Conservation (phyloP, 2,329 filamentous ascomycete species). For the Triangularia setosa region DNA sequence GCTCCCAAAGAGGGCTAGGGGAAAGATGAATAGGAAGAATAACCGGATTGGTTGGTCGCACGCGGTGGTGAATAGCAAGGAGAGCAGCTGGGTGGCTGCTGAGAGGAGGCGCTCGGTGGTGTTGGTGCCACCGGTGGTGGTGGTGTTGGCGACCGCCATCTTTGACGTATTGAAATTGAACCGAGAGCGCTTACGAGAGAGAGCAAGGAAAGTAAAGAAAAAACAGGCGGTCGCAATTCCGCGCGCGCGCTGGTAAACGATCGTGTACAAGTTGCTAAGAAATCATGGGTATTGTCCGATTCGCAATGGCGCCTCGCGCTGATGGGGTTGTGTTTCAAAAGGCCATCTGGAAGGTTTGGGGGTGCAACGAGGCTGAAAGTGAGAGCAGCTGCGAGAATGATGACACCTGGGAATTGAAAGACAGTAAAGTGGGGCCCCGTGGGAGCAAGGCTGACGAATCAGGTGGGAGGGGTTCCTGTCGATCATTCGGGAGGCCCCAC, state of each 20-base stretch:
- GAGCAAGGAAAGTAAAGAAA: slow-evolving; percentile 1
- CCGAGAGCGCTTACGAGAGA: not conserved
- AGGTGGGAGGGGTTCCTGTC: slow-evolving; percentile 8
- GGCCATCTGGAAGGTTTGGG: slow-evolving; percentile 4
- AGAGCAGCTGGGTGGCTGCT: slow-evolving; percentile 34
- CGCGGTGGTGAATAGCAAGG: slow-evolving; percentile 34
- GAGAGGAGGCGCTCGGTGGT: slow-evolving; percentile 24
- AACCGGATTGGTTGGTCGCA: slow-evolving; percentile 39
- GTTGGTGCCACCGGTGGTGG: not conserved
- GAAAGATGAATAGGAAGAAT: slow-evolving; percentile 35
- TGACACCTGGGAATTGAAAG: not conserved
- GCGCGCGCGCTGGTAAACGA: slow-evolving; percentile 6
- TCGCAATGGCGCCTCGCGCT: not conserved
- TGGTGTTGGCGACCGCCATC: slow-evolving; percentile 9
- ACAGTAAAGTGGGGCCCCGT: slow-evolving; percentile 4
- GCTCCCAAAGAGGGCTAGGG: slow-evolving; percentile 34
- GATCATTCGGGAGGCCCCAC: slow-evolving; percentile 2
- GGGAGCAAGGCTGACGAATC: slow-evolving; percentile 24
- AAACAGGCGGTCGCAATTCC: slow-evolving; percentile 3
- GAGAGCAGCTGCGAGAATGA: not conserved
- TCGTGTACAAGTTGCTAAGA: not conserved
- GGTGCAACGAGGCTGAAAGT: slow-evolving; percentile 12
- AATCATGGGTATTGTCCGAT: not conserved
- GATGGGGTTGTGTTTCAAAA: not conserved
- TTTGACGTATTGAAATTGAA: not conserved